Conservation (phyloP, 2,329 filamentous ascomycete genomes). For the Rhynchosporium agropyri region DNA sequence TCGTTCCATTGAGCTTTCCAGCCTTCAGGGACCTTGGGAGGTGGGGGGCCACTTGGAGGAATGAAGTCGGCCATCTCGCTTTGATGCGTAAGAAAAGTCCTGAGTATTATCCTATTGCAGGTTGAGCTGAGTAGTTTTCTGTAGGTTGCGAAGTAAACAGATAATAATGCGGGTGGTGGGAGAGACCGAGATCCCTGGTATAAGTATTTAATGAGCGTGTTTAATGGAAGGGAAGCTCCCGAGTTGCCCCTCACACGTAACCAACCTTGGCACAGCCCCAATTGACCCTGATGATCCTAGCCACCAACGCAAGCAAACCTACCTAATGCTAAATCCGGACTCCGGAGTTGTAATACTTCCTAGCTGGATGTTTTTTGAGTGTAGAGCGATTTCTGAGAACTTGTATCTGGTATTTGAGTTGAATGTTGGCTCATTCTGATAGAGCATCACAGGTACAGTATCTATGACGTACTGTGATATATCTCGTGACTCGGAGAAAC, state of each 20-base stretch:
- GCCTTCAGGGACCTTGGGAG: constrained; percentile 65
- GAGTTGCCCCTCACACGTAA: constrained; percentile 24
- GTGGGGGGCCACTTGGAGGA: constrained; percentile 48
- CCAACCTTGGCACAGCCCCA: constrained; percentile 14
- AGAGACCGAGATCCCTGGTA: constrained; percentile 6
- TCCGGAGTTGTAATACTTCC: constrained; percentile 7
- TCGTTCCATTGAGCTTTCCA: constrained; percentile 87
- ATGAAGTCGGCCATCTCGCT: constrained; percentile 38
- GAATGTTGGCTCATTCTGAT: no score
- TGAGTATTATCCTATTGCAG: background rate
- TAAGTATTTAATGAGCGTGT: background rate
- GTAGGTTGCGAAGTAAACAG: constrained; percentile 12
- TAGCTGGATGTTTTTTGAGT: constrained; percentile 6
- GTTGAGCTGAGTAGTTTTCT: constrained; percentile 13
- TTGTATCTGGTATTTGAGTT: no score
- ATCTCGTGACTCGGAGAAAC: no score
- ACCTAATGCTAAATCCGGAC: constrained; percentile 19
- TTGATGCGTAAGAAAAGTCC: background rate
- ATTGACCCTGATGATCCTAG: constrained; percentile 16
- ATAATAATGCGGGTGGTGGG: constrained; percentile 4
- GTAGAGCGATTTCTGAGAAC: no score
- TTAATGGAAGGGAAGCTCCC: background rate
- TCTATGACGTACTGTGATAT: no score
- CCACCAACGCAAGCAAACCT: constrained; percentile 11
- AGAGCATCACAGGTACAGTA: no score